These are phyloP conservation scores for Neofusicoccum cordaticola DNA, from an alignment of 2,329 filamentous ascomycete genomes.

Conservation along the genomic window DNA sequence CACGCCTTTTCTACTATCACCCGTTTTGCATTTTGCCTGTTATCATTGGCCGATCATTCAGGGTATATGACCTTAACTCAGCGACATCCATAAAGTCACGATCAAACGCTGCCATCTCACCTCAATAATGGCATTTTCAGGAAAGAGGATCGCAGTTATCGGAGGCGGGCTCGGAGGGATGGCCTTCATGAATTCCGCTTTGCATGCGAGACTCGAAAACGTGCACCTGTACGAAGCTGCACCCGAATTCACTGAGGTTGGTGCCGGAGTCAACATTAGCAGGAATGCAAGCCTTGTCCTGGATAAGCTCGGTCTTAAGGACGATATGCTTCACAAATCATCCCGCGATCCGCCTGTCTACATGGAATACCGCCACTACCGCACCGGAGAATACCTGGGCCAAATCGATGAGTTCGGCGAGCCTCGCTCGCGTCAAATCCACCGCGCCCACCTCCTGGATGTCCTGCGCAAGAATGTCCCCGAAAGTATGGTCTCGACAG, in stretches of 20 bases:
- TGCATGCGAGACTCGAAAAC: conserved; percentile 32
- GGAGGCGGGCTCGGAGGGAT: conserved; percentile 26
- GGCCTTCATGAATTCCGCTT: conserved; percentile 36
- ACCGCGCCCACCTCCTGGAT: neutral
- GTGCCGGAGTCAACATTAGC: conserved; percentile 38
- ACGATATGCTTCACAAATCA: conserved; percentile 35
- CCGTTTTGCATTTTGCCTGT: no score
- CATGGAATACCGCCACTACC: conserved; percentile 12
- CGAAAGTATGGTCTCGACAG: neutral
- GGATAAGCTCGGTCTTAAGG: conserved; percentile 31
- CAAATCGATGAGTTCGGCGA: conserved; percentile 12
- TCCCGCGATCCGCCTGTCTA: conserved; percentile 32
- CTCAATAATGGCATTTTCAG: neutral
- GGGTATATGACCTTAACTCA: no score
- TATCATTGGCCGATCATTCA: neutral
- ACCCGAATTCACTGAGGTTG: conserved; percentile 36
- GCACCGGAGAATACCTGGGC: conserved; percentile 5
- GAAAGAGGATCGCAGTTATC: conserved; percentile 4
- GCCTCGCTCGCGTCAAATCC: conserved; percentile 6
- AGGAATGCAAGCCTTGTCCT: conserved; percentile 36
- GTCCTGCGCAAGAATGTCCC: neutral
- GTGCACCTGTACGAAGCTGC: conserved; percentile 39
- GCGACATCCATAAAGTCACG: no score
- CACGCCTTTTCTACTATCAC: no score
- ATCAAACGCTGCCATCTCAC: no score